phyloP scores from a whole-genome alignment of 352 stramenopile genomes.

The Phytophthora agathidicida region DNA sequence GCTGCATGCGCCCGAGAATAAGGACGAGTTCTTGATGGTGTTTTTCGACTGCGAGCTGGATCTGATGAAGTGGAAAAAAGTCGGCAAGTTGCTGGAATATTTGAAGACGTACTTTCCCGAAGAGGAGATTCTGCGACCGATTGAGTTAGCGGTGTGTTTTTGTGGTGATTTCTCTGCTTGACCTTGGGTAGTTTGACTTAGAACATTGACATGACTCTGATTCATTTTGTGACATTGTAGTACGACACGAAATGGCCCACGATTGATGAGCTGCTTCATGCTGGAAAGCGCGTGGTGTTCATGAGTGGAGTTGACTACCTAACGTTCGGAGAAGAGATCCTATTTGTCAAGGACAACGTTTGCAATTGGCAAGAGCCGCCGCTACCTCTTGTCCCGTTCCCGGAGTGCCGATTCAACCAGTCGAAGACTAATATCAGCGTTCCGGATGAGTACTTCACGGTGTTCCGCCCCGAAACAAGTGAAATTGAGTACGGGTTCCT shows the following conservation, averaged over 20 bases:
- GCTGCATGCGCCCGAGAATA: conserved; percentile 62
- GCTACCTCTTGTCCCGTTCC: conserved; percentile 66
- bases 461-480: conserved; percentile 85
- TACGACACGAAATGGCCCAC: conserved; percentile 59
- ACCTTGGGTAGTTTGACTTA: too few relatives aligned
- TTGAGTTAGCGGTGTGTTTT: conserved; percentile 58
- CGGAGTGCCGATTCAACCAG: conserved; percentile 60
- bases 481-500: conserved; percentile 87
- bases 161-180: conserved; percentile 5
- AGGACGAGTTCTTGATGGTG: conserved; percentile 75
- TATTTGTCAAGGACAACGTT: conserved; percentile 81
- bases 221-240: conserved; percentile 22
- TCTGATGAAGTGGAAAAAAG: conserved; percentile 84
- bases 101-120: conserved; percentile 65
- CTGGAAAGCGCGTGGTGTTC: conserved; percentile 78
- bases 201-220: not conserved
- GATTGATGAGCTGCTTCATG: conserved; percentile 63
- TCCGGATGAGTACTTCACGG: conserved; percentile 51
- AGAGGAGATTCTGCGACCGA: conserved; percentile 68
- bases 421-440: conserved; percentile 45
- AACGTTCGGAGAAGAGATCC: conserved; percentile 56
- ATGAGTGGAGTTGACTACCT: conserved; percentile 82
- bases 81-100: conserved; percentile 65
- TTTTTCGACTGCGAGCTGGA: conserved; percentile 87
- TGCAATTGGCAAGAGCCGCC: conserved; percentile 81